Conservation (phyloP, 2,329 filamentous ascomycete genomes). For the Rutstroemia sydowiana region DNA sequence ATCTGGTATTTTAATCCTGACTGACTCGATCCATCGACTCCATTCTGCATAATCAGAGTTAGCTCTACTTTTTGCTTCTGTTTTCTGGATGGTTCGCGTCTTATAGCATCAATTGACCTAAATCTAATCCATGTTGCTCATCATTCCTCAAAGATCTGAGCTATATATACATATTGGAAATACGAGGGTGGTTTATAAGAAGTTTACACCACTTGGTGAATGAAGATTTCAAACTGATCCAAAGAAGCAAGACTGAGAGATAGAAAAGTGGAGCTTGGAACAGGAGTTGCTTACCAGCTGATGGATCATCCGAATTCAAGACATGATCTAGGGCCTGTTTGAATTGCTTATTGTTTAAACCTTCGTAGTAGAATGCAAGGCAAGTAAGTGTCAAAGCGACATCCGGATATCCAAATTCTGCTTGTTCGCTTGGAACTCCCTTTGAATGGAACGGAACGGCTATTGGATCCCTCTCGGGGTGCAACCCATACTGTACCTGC, state of each 20-base stretch:
- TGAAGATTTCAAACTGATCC: no score
- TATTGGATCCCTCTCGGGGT: constrained; percentile 47
- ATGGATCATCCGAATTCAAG: constrained; percentile 46
- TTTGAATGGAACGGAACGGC: constrained; percentile 64
- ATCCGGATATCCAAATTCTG: constrained; percentile 63
- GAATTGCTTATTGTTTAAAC: constrained; percentile 43
- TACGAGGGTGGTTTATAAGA: no score
- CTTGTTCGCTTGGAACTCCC: constrained; percentile 51
- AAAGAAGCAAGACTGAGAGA: no score
- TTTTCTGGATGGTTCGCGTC: no score
- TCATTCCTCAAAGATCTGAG: no score
- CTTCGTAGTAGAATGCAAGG: constrained; percentile 59
- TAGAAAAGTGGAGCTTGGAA: no score
- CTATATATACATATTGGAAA: no score
- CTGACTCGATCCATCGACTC: constrained; percentile 38
- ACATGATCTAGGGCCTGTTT: constrained; percentile 43
- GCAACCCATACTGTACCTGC: constrained; percentile 55
- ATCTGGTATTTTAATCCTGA: constrained; percentile 38
- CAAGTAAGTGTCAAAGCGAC: constrained; percentile 58
- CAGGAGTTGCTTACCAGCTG: constrained; percentile 14
- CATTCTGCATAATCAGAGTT: no score
- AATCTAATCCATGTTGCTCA: no score
- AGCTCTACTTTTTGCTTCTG: no score
- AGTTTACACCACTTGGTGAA: no score
- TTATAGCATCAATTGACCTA: no score